Evolutionary conservation across 2,329 filamentous ascomycete genomes (phyloP), one percentile per base, ranked within the genome.

Genomic region (Emmonsia crescens): DNA sequence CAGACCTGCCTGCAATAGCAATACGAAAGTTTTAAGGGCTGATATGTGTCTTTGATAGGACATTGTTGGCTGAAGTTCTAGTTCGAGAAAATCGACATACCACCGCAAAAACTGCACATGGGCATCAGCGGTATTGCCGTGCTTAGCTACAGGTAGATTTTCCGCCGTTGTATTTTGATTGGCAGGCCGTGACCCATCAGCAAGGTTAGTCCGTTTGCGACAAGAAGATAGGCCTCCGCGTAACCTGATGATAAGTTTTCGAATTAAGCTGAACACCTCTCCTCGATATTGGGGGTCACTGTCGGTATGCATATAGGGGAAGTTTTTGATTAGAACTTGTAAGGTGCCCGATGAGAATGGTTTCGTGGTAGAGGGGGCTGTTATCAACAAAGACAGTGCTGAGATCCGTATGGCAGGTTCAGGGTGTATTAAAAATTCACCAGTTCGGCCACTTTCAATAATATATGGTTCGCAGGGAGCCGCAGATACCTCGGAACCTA

Each of bases 41-140:
- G 89, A 89, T 55, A 92, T 89, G 67, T 96, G 93, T 6, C 91
- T 84, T 71, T 96, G 92, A 70, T 97, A 99, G 12, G 92, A 94
- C 19, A 89, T 85, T 0, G 88, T 92, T 2, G 91, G 86, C 2
- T 85, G 82, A 27, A 99, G 77, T 68, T 97, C 91, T 44, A 79
- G 77, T 60, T 85, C 81, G 5, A 96, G 74, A 66, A 96, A 94
- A 1, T 76, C 69, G 1, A 89, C 68, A 70, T 93, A 95, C 85
- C 89, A 92, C 1, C 73, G 71, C n/a, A 95, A 67, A 68, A 96
- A 96, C 0, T 48, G 10, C 5, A 62, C 46, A 42, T 59, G 56
- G 6, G 29, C 19, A 31, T 46, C 36, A n/a, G 48, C 58, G 36
- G 14, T 16, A 36, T 33, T 42, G 19, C n/a, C 14, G 33, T 38